Conservation (phyloP, 306 rosid genomes). For the Cucurbita ficifolia region DNA sequence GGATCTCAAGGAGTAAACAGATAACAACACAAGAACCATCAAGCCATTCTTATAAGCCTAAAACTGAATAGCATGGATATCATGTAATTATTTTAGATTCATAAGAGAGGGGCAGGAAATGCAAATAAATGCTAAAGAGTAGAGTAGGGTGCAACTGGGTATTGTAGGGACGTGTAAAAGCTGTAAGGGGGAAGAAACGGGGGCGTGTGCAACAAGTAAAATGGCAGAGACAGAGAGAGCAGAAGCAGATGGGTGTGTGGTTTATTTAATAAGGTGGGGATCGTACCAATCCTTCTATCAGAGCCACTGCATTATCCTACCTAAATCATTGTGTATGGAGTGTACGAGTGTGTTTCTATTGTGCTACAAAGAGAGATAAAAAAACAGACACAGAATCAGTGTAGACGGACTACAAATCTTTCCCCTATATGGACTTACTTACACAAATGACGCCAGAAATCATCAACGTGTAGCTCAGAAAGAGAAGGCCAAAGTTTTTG, state of each 20-base stretch:
- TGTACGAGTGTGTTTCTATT: conserved; percentile 5
- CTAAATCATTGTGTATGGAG: conserved; percentile 8
- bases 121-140: background rate
- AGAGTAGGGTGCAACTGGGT: background rate
- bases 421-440: background rate
- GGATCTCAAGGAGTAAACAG: background rate
- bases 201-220: conserved; percentile 22
- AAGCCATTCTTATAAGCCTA: background rate
- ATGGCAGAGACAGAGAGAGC: background rate
- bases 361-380: background rate
- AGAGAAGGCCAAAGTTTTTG: background rate
- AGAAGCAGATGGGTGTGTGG: background rate
- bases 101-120: background rate
- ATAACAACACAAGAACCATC: background rate
- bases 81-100: background rate
- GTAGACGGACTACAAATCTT: background rate
- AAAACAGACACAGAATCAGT: background rate
- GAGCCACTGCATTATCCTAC: conserved; percentile 7
- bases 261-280: background rate
- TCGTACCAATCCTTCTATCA: background rate
- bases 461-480: conserved; percentile 1
- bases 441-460: conserved; percentile 5
- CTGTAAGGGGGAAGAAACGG: background rate
- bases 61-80: background rate
- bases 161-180: background rate